These are phyloP conservation scores for Pelargonium hybrid DNA, from an alignment of 441 rosid species.

Conservation along the genomic window DNA sequence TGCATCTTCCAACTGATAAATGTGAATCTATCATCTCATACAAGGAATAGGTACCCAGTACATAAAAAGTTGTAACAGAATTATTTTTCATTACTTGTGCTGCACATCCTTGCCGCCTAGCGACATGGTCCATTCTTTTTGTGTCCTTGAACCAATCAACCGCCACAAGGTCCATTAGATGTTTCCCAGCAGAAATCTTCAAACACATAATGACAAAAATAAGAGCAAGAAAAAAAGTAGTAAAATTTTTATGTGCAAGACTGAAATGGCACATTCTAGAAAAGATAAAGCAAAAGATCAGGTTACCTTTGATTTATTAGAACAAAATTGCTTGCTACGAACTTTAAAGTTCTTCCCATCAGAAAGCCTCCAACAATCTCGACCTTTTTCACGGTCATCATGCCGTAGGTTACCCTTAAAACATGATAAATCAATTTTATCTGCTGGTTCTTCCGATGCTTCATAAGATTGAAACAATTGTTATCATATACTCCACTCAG, in stretches of 20 bases:
- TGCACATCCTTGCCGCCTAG: conserved; percentile 84
- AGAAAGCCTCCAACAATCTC: conserved; percentile 83
- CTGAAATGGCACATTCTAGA: background rate
- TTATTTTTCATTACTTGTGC: conserved; percentile 49
- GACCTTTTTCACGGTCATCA: conserved; percentile 77
- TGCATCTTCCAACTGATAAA: background rate
- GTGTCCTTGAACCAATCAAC: conserved; percentile 98
- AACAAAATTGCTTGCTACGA: conserved; percentile 85
- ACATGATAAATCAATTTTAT: conserved; percentile 70
- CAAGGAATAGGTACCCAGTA: background rate
- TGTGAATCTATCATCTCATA: too few relatives aligned
- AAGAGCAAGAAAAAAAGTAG: background rate
- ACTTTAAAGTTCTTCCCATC: conserved; percentile 89
- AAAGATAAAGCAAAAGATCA: conserved; percentile 9
- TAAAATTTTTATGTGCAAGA: background rate
- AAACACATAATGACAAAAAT: background rate
- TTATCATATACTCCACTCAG: conserved; percentile 1
- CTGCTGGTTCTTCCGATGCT: conserved; percentile 56
- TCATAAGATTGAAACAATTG: conserved; percentile 20
- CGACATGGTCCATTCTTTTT: conserved; percentile 95
- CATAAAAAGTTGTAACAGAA: background rate
- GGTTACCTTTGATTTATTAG: conserved; percentile 74
- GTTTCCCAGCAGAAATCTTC: conserved; percentile 93
- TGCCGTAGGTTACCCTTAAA: conserved; percentile 76
- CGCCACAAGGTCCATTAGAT: conserved; percentile 93